Conservation (phyloP, 2,329 filamentous ascomycete species). For the Alternaria consortialis region DNA sequence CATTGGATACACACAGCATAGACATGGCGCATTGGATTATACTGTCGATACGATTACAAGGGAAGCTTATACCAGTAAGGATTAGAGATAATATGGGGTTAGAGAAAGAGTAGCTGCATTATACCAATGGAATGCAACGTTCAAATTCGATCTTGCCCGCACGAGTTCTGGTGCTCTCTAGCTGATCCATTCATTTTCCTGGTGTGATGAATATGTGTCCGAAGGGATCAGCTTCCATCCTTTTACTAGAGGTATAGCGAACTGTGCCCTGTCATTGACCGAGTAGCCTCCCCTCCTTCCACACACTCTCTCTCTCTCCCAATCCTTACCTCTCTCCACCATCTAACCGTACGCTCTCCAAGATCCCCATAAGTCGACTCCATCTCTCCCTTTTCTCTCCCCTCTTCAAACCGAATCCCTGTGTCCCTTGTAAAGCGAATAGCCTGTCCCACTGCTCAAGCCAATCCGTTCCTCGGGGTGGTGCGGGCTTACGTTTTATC, state of each 20-base stretch:
- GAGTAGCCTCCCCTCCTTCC: no score
- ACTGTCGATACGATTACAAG: slow-evolving; percentile 15
- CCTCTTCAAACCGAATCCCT: neutral
- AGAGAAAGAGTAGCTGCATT: neutral
- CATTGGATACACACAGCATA: slow-evolving; percentile 38
- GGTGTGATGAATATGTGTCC: no score
- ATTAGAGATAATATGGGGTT: neutral
- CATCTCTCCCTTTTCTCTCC: neutral
- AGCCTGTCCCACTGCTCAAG: slow-evolving; percentile 16
- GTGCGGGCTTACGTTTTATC: slow-evolving; percentile 18
- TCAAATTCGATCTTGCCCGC: neutral
- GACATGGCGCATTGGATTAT: slow-evolving; percentile 34
- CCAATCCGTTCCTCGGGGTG: slow-evolving; percentile 20
- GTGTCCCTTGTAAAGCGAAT: slow-evolving; percentile 4
- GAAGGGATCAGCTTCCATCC: no score
- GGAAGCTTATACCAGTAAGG: slow-evolving; percentile 1
- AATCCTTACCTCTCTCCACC: neutral
- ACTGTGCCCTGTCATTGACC: no score
- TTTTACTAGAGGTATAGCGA: no score
- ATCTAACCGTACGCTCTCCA: slow-evolving; percentile 1
- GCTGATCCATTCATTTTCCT: no score
- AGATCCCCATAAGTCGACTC: slow-evolving; percentile 3
- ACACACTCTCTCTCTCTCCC: no score
- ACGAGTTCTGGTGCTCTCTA: no score
- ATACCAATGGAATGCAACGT: neutral